A percentile compares a stretch with the other conserved stretches of the same genome.
These are phyloP conservation scores for Apiospora sp. DNA, from an alignment of 2,329 filamentous ascomycete species.

Conservation along the genomic window DNA sequence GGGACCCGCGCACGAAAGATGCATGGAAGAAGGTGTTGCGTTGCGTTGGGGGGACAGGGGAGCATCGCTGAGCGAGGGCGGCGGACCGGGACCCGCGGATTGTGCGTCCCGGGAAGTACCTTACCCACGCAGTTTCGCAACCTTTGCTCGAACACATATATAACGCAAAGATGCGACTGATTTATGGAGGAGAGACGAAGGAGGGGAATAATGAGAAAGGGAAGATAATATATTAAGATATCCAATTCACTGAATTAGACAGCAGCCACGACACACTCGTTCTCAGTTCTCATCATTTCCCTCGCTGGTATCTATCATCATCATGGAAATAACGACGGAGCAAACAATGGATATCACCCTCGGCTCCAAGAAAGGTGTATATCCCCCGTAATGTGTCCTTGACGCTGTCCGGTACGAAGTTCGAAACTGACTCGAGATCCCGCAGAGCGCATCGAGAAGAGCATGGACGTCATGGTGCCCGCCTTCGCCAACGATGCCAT, in stretches of 20 bases:
- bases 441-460: neutral
- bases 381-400: too few relatives aligned
- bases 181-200: too few relatives aligned
- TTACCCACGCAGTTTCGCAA: too few relatives aligned
- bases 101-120: neutral
- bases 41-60: neutral
- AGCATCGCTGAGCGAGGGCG: neutral
- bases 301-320: neutral
- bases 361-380: neutral
- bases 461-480: neutral
- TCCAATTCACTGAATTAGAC: neutral
- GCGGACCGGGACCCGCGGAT: neutral
- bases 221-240: neutral
- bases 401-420: too few relatives aligned
- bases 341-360: neutral
- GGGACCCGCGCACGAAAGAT: neutral
- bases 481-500: neutral
- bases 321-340: neutral
- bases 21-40: neutral
- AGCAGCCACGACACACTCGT: neutral
- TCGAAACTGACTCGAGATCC: neutral
- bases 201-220: too few relatives aligned
- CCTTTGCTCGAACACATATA: neutral
- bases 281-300: too few relatives aligned
- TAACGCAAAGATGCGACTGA: neutral